Base-by-base conservation (phyloP, 177 flowering plant species). In the Vitis hybrid region DNA sequence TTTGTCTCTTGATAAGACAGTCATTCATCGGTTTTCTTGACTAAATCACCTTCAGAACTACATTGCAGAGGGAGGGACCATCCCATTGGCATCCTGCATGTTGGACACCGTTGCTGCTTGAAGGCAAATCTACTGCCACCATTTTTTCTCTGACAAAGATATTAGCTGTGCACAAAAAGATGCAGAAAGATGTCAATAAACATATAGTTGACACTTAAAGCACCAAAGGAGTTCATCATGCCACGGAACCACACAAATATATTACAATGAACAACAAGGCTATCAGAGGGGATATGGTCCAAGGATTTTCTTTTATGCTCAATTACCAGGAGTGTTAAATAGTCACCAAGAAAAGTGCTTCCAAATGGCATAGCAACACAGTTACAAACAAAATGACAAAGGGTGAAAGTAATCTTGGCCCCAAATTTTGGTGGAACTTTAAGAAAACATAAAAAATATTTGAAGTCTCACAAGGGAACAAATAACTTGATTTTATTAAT, bases 81-180 rank as follows among this genome's bases (percentile, higher is more conserved):
- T 19, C 44, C 20, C 63, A 19, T 49, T 60, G 70, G 55, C 55
- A 28, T 64, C 49, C 38, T 38, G 49, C 63, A 50, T 51, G 69
- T 50, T 64, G 28, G 69, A 66, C 55, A 55, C 59, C 52, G 50
- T 17, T 17, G 9, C 19, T 18, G 9, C 44, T 64, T 28, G 31
- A 3, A 28, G 31, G 31, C 31, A 28, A 28, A 28, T 38, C 47
- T 38, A 69, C 65, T 75, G 19, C 73, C 78, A 67, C 82, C 87
- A 76, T 28, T 73, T 77, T 73, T 82, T 84, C 79, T 74, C 84
- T 12, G 86, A 84, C 69, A 84, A 69, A 58, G 87, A 86, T 66
- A 79, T 78, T 49, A 81, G 85, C 89, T 86, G 87, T 62, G 19
- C 11, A 71, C 33, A 54, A 59, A 38, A 52, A 56, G 51, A 60